These are phyloP conservation scores for Strigomonas oncopelti DNA, from an alignment of 208 protist species.

Conservation along the genomic window DNA sequence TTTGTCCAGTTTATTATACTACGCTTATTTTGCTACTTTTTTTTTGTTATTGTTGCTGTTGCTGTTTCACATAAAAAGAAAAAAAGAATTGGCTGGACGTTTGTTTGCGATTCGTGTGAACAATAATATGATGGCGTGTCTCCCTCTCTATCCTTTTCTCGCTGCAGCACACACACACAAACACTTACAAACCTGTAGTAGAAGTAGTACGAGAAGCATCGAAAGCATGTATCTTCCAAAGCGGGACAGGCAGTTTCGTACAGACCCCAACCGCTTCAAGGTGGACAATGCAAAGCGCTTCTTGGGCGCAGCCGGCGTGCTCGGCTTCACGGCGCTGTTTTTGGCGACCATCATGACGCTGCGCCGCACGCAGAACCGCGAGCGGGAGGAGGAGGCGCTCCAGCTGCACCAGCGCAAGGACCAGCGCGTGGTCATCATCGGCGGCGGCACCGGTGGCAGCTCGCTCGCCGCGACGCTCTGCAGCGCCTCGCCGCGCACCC, in stretches of 20 bases:
- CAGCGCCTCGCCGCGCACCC: constrained; percentile 38
- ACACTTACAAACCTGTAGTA: too few species aligned
- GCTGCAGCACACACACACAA: too few species aligned
- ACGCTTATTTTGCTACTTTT: constrained; percentile 8
- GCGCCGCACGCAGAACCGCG: constrained; percentile 38
- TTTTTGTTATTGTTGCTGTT: constrained; percentile 6
- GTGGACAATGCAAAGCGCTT: constrained; percentile 52
- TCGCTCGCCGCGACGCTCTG: constrained; percentile 59
- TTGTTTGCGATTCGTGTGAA: too few species aligned
- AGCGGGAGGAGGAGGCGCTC: constrained; percentile 28
- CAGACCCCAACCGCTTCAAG: constrained; percentile 43
- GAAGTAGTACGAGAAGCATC: too few species aligned
- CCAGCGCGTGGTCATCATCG: constrained; percentile 73
- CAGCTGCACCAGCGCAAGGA: constrained; percentile 29
- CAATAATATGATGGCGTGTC: too few species aligned
- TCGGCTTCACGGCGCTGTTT: constrained; percentile 3
- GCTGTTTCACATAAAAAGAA: too few species aligned
- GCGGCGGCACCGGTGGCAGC: constrained; percentile 57
- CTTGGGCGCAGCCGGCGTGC: constrained; percentile 23
- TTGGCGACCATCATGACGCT: constrained; percentile 31
- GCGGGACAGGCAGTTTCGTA: constrained; percentile 9
- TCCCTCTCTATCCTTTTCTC: too few species aligned
- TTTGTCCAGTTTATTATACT: constrained; percentile 14
- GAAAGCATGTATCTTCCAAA: constrained; percentile 69
- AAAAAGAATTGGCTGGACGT: too few species aligned